These are phyloP conservation scores for Rhytidhysteron rufulum DNA, from an alignment of 2,329 filamentous ascomycete genomes.

Conservation along the genomic window DNA sequence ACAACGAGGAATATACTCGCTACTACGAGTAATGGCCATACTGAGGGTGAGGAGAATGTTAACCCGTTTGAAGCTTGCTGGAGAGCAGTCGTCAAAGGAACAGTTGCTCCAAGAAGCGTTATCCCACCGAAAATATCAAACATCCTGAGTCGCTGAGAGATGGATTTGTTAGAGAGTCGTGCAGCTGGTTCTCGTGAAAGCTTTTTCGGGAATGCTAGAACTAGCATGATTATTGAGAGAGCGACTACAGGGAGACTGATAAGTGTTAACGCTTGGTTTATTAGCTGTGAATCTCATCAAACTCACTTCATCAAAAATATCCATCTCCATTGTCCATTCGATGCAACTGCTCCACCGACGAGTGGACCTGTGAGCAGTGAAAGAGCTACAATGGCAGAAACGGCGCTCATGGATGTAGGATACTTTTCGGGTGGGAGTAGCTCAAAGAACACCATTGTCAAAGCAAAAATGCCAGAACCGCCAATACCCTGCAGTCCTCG, in stretches of 20 bases:
- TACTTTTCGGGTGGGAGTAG: not conserved
- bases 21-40: constrained; percentile 11
- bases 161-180: not conserved
- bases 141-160: not conserved
- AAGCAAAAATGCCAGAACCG: not conserved
- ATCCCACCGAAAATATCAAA: constrained; percentile 12
- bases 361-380: constrained; percentile 1
- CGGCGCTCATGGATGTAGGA: not conserved
- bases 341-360: not conserved
- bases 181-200: no score
- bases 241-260: constrained; percentile 10
- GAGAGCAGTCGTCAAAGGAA: constrained; percentile 13
- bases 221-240: not conserved
- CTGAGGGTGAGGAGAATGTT: constrained; percentile 6
- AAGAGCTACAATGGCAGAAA: constrained; percentile 2
- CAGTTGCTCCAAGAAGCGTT: constrained; percentile 12
- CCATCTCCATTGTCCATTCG: constrained; percentile 2
- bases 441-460: constrained; percentile 2
- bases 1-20: constrained; percentile 7
- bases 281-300: not conserved
- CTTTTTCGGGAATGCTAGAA: not conserved
- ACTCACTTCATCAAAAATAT: constrained; percentile 5
- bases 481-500: not conserved
- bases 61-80: constrained; percentile 12
- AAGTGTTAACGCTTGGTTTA: not conserved